phyloP scores from a whole-genome alignment of 257 asterid species.

The Przewalskia tangutica region DNA sequence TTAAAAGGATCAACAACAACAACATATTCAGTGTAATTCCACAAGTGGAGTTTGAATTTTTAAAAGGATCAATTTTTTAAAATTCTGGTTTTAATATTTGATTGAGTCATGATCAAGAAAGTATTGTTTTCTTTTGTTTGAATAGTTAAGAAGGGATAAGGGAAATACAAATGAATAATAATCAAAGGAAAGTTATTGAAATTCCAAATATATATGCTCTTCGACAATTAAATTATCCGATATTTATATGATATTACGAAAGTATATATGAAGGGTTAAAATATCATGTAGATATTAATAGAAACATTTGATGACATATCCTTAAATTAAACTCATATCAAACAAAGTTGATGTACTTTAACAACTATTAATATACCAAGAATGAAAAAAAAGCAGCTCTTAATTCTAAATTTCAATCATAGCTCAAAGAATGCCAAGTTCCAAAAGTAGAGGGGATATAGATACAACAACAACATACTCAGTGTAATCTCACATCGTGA shows the following conservation, averaged over 20 bases:
- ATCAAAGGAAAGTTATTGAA: neutral
- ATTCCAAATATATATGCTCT: neutral
- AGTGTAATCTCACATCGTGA: no score
- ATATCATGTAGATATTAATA: neutral
- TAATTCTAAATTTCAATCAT: neutral
- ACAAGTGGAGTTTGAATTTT: no score
- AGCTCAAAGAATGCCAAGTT: neutral
- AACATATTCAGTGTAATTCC: no score
- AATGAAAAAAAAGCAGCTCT: neutral
- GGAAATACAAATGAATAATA: no score
- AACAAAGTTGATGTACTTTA: neutral
- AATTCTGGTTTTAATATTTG: neutral
- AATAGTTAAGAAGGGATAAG: no score
- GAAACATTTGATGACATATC: neutral
- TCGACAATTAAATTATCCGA: neutral
- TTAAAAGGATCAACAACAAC: no score
- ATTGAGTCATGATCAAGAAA: neutral
- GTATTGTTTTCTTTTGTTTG: no score
- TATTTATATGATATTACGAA: neutral
- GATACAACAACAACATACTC: neutral
- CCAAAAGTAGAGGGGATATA: neutral
- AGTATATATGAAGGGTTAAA: neutral
- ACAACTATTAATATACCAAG: neutral
- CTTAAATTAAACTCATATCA: neutral
- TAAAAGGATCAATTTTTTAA: neutral